phyloP scores from a whole-genome alignment of 2,329 filamentous ascomycete genomes.

The Fusarium chuoi region DNA sequence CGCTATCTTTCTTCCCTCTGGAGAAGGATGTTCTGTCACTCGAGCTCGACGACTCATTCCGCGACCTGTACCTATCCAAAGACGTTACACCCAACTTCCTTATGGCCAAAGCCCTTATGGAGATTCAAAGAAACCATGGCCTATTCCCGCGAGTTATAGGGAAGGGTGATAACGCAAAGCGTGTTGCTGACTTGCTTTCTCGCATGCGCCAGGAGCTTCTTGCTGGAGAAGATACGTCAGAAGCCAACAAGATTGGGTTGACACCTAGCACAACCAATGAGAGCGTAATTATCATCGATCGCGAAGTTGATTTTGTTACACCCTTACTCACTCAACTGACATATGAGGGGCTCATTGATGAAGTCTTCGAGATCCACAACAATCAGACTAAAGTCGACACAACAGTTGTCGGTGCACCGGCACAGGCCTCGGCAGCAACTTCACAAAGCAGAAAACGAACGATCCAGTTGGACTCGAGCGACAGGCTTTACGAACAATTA shows the following conservation, averaged over 20 bases:
- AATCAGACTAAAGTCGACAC: slow-evolving; percentile 95
- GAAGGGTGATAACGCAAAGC: slow-evolving; percentile 94
- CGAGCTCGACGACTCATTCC: slow-evolving; percentile 87
- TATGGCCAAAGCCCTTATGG: slow-evolving; percentile 92
- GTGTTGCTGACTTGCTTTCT: slow-evolving; percentile 84
- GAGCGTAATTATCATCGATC: slow-evolving; percentile 92
- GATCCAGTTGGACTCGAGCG: slow-evolving; percentile 86
- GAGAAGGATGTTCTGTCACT: slow-evolving; percentile 92
- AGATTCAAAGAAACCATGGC: slow-evolving; percentile 89
- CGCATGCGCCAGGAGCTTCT: slow-evolving; percentile 92
- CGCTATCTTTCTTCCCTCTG: slow-evolving; percentile 88
- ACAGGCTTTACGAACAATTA: slow-evolving; percentile 87
- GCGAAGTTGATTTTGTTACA: slow-evolving; percentile 93
- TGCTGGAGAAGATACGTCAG: slow-evolving; percentile 78
- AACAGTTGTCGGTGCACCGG: slow-evolving; percentile 82
- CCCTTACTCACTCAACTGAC: slow-evolving; percentile 93
- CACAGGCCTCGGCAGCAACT: slow-evolving; percentile 68
- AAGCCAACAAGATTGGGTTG: slow-evolving; percentile 71
- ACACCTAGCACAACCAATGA: slow-evolving; percentile 89
- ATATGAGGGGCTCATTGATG: slow-evolving; percentile 95
- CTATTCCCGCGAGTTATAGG: slow-evolving; percentile 94
- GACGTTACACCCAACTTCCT: slow-evolving; percentile 92
- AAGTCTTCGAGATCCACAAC: slow-evolving; percentile 89
- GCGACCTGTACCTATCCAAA: slow-evolving; percentile 87
- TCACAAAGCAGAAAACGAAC: slow-evolving; percentile 80